Percentiles rank a stretch among this genome's conserved stretches.
Conservation (phyloP, 2,329 filamentous ascomycete genomes). For the Zymoseptoria brevis region DNA sequence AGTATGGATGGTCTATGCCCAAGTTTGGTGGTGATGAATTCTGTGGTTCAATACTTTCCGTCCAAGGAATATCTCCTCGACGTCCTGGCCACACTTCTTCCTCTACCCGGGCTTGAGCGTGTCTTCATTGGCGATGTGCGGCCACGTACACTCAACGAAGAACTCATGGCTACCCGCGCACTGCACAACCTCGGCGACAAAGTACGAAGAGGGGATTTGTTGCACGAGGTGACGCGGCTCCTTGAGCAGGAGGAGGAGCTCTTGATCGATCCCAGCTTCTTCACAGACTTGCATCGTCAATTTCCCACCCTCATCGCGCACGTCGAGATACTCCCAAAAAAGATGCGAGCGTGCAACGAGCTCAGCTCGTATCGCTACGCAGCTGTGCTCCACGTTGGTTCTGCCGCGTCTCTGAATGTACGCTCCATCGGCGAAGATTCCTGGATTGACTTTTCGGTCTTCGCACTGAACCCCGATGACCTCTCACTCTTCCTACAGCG, state of each 20-base stretch:
- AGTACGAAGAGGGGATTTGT: background rate
- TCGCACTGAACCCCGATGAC: background rate
- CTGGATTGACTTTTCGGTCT: constrained; percentile 4
- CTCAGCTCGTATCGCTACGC: constrained; percentile 9
- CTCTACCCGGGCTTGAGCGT: background rate
- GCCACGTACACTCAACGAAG: constrained; percentile 5
- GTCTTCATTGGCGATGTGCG: constrained; percentile 11
- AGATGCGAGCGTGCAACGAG: constrained; percentile 11
- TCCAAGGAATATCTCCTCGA: constrained; percentile 9
- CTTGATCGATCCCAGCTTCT: constrained; percentile 7
- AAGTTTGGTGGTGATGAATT: constrained; percentile 8
- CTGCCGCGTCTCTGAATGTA: background rate
- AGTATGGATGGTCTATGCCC: constrained; percentile 2
- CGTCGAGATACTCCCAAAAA: constrained; percentile 11
- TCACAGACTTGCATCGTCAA: constrained; percentile 3
- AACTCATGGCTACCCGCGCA: constrained; percentile 5
- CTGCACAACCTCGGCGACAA: constrained; percentile 5
- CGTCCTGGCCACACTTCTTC: constrained; percentile 1
- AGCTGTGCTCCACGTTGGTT: constrained; percentile 4
- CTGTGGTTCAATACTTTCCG: constrained; percentile 11
- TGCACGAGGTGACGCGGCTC: constrained; percentile 3
- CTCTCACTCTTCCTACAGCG: constrained; percentile 2
- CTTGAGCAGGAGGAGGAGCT: constrained; percentile 8
- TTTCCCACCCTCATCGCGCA: constrained; percentile 5
- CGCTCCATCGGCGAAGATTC: background rate